Conservation (phyloP, 2,329 filamentous ascomycete species). For the Penicillium sclerotigenum region DNA sequence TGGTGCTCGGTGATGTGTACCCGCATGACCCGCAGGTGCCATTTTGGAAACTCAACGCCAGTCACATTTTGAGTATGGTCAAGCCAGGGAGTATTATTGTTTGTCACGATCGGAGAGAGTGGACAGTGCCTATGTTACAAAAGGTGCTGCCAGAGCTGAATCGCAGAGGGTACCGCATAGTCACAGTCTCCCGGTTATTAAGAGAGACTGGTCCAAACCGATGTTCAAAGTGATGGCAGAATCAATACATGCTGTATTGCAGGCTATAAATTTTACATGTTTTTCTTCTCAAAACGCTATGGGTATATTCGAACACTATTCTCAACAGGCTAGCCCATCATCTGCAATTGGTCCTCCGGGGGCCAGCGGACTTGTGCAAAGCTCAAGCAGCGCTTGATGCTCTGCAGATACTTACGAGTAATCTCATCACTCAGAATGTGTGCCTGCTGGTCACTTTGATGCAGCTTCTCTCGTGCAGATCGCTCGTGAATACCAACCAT, state of each 20-base stretch:
- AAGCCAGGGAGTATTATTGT: constrained; percentile 75
- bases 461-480: constrained; percentile 89
- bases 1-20: constrained; percentile 82
- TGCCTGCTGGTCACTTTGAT: constrained; percentile 72
- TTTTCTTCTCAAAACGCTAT: constrained; percentile 7
- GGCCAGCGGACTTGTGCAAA: constrained; percentile 98
- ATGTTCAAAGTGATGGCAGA: background rate
- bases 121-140: constrained; percentile 76
- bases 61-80: constrained; percentile 76
- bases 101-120: constrained; percentile 78
- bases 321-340: constrained; percentile 71
- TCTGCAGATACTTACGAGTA: constrained; percentile 93
- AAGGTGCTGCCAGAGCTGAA: constrained; percentile 69
- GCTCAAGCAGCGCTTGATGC: constrained; percentile 93
- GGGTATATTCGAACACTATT: constrained; percentile 12
- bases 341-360: constrained; percentile 82
- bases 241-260: background rate
- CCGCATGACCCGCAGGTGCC: constrained; percentile 87
- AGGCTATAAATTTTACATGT: background rate
- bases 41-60: constrained; percentile 66
- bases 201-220: constrained; percentile 22
- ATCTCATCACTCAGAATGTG: constrained; percentile 97
- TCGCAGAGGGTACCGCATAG: constrained; percentile 66
- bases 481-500: constrained; percentile 99
- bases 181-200: constrained; percentile 68